phyloP scores from a whole-genome alignment of 208 protist species.

The Trypanosoma vivax region DNA sequence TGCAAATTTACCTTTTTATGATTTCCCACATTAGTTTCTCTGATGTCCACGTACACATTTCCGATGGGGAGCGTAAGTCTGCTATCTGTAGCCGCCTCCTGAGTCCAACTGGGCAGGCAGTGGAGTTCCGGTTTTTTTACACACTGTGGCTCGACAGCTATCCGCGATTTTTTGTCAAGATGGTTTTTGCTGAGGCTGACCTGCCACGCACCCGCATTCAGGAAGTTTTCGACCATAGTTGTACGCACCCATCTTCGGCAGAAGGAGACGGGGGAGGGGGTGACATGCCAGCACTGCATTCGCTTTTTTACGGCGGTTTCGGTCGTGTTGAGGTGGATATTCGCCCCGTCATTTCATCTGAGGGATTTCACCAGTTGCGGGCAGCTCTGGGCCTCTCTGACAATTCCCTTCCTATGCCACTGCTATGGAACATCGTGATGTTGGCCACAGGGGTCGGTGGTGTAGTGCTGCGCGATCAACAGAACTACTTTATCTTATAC shows the following conservation, averaged over 20 bases:
- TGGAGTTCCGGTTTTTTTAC: constrained; percentile 63
- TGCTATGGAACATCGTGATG: constrained; percentile 76
- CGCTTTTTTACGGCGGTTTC: constrained; percentile 56
- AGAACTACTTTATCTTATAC: constrained; percentile 8
- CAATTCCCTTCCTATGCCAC: constrained; percentile 34
- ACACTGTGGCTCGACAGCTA: constrained; percentile 30
- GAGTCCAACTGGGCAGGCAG: constrained; percentile 46
- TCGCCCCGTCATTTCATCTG: constrained; percentile 34
- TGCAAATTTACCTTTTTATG: constrained; percentile 50
- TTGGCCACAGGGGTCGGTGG: constrained; percentile 42
- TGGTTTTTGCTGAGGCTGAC: constrained; percentile 37
- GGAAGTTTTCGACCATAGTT: constrained; percentile 20
- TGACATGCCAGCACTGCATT: constrained; percentile 3
- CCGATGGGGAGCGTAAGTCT: constrained; percentile 45
- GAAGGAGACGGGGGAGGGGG: neutral
- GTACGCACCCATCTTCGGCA: neutral
- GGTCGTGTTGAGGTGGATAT: constrained; percentile 76
- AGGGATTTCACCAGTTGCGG: constrained; percentile 31
- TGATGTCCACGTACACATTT: constrained; percentile 36
- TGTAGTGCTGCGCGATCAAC: constrained; percentile 15
- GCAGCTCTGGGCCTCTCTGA: constrained; percentile 37
- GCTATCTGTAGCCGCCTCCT: constrained; percentile 56
- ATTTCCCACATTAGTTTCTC: constrained; percentile 55
- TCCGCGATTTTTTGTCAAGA: constrained; percentile 58
- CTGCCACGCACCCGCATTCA: constrained; percentile 38